A percentile compares a stretch with the other conserved stretches of the same genome.
These are phyloP conservation scores for Penicillium hordei DNA, from an alignment of 2,329 filamentous ascomycete genomes.

Conservation along the genomic window DNA sequence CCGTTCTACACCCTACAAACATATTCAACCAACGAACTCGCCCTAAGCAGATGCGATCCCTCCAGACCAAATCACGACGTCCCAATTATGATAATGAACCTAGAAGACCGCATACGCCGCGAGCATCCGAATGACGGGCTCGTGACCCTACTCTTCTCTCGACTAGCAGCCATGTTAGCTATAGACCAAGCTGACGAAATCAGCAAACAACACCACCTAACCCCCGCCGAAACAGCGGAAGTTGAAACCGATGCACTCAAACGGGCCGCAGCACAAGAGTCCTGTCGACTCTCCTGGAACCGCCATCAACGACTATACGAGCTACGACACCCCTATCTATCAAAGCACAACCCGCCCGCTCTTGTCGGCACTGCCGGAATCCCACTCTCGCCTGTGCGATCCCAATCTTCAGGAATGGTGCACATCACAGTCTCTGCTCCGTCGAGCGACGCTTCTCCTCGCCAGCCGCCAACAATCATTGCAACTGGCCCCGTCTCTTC, in stretches of 20 bases:
- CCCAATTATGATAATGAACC: slow-evolving; percentile 45
- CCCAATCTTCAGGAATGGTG: slow-evolving; percentile 36
- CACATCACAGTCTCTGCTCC: slow-evolving; percentile 44
- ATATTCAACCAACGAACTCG: slow-evolving; percentile 44
- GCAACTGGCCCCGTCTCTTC: slow-evolving; percentile 40
- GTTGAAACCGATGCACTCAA: slow-evolving; percentile 47
- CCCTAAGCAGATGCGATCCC: slow-evolving; percentile 45
- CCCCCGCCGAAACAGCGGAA: slow-evolving; percentile 42
- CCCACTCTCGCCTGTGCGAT: slow-evolving; percentile 34
- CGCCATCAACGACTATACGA: slow-evolving; percentile 43
- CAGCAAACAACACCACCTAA: slow-evolving; percentile 41
- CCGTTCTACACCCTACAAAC: slow-evolving; percentile 49
- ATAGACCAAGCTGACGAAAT: slow-evolving; percentile 47
- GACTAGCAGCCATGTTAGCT: slow-evolving; percentile 50
- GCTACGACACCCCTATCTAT: slow-evolving; percentile 47
- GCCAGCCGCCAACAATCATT: slow-evolving; percentile 38
- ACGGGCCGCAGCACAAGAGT: slow-evolving; percentile 47
- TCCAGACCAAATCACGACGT: slow-evolving; percentile 40
- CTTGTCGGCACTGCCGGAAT: slow-evolving; percentile 38
- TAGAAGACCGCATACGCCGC: slow-evolving; percentile 41
- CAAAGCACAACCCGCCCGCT: slow-evolving; percentile 29
- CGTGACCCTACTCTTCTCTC: slow-evolving; percentile 49
- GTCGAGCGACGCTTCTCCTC: slow-evolving; percentile 25
- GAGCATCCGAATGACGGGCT: slow-evolving; percentile 45
- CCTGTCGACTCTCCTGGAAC: slow-evolving; percentile 49